These are phyloP conservation scores for Scheffersomyces illinoinensis DNA, from an alignment of 1,139 yeast species.

Conservation along the genomic window DNA sequence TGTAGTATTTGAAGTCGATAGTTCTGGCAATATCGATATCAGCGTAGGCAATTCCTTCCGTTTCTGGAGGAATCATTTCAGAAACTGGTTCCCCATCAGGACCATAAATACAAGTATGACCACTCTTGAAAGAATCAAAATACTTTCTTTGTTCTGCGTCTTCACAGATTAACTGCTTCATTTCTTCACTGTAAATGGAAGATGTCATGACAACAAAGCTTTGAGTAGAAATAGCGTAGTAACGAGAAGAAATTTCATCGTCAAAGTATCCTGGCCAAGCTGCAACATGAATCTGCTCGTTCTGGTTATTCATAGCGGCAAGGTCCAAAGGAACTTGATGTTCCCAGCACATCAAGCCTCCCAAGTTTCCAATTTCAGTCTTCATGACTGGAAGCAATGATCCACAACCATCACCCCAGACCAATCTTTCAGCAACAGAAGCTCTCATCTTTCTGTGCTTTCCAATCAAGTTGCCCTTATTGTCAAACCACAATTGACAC, in stretches of 20 bases:
- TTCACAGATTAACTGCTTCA: conserved; percentile 2
- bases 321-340: neutral
- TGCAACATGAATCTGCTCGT: conserved; percentile 9
- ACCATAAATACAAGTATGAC: neutral
- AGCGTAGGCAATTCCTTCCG: conserved; percentile 4
- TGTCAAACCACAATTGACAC: conserved; percentile 8
- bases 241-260: neutral
- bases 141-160: conserved; percentile 1
- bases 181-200: conserved; percentile 1
- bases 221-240: conserved; percentile 2
- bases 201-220: conserved; percentile 2
- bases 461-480: conserved; percentile 6
- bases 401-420: conserved; percentile 1
- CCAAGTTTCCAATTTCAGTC: conserved; percentile 1
- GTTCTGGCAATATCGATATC: conserved; percentile 4
- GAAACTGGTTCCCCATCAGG: conserved; percentile 3
- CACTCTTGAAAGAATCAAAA: neutral
- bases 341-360: conserved; percentile 1
- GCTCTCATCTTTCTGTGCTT: conserved; percentile 1
- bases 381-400: neutral
- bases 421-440: conserved; percentile 1
- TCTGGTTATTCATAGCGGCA: conserved; percentile 2
- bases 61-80: neutral
- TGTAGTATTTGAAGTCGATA: conserved; percentile 1
- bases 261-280: conserved; percentile 5